Percentiles rank a stretch among this genome's conserved stretches.
phyloP scores from a whole-genome alignment of 2,329 filamentous ascomycete genomes.

The Pseudomassariella vexata region DNA sequence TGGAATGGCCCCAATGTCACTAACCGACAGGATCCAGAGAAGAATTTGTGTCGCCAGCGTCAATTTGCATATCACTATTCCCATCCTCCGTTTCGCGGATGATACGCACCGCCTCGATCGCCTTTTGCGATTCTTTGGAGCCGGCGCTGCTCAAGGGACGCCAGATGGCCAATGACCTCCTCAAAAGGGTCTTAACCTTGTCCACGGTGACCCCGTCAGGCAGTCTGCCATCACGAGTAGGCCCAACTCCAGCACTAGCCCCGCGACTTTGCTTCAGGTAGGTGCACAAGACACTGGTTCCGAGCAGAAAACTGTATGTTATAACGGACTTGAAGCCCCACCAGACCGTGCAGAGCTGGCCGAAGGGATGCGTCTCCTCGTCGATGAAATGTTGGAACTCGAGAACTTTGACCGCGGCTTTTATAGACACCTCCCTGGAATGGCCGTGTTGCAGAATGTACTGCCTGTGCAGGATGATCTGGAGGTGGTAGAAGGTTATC shows the following conservation, averaged over 20 bases:
- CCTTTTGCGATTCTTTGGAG: conserved; percentile 15
- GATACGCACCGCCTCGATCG: conserved; percentile 9
- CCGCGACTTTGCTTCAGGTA: conserved; percentile 32
- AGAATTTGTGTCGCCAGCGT: too few relatives aligned
- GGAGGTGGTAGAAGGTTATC: conserved; percentile 43
- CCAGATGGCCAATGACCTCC: conserved; percentile 14
- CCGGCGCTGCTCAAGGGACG: conserved; percentile 7
- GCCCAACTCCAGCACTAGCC: too few relatives aligned
- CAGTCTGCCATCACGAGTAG: background rate
- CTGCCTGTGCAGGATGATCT: conserved; percentile 47
- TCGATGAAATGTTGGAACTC: conserved; percentile 42
- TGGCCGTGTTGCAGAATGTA: conserved; percentile 38
- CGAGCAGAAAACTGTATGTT: conserved; percentile 40
- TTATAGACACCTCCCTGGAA: conserved; percentile 38
- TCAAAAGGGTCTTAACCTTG: conserved; percentile 8
- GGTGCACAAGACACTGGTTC: conserved; percentile 40
- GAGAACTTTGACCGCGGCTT: conserved; percentile 41
- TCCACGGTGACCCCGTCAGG: background rate
- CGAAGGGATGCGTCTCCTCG: conserved; percentile 36
- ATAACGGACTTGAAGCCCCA: conserved; percentile 39
- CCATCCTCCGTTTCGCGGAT: too few relatives aligned
- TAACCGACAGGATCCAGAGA: too few relatives aligned
- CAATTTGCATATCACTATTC: too few relatives aligned
- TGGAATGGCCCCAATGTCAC: too few relatives aligned
- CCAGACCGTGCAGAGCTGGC: conserved; percentile 34